Evolutionary conservation across 371 early-diverging fungal species (phyloP).

Genomic region (Mortierella polycephala): DNA sequence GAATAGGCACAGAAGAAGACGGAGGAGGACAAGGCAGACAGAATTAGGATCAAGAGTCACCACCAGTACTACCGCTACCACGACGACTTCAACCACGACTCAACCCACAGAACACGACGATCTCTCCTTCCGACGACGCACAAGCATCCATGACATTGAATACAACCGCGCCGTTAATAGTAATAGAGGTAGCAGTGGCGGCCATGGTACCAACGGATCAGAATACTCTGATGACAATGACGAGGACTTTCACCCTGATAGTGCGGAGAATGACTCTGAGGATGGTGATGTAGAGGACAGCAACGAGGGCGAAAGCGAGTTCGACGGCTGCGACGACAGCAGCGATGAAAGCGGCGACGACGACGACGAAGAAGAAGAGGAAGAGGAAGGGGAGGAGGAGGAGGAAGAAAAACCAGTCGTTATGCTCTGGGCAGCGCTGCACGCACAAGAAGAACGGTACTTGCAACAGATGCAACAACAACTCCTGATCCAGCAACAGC

Average conservation of each 20-base stretch:
- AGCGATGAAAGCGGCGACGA: slow-evolving; percentile 4
- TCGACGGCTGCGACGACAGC: not conserved
- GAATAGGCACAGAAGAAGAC: not conserved
- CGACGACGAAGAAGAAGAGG: slow-evolving; percentile 7
- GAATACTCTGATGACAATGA: not conserved
- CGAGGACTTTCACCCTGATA: not conserved
- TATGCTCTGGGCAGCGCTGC: slow-evolving; percentile 49
- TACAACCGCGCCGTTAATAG: slow-evolving; percentile 33
- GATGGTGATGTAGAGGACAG: not conserved
- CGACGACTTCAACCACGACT: no score
- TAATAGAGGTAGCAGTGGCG: not conserved
- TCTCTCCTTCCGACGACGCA: slow-evolving; percentile 17
- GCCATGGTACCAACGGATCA: not conserved
- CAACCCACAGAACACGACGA: slow-evolving; percentile 9
- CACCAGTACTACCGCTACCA: no score
- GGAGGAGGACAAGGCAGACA: not conserved
- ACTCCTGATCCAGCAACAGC: slow-evolving; percentile 32
- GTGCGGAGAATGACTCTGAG: no score
- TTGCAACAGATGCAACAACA: slow-evolving; percentile 48
- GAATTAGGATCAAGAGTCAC: not conserved
- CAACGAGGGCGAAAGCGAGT: not conserved
- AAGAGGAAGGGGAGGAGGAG: slow-evolving; percentile 9
- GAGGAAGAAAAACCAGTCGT: slow-evolving; percentile 38
- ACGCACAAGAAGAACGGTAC: slow-evolving; percentile 47
- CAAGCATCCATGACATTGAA: slow-evolving; percentile 42